phyloP scores from a whole-genome alignment of 2,329 filamentous ascomycete species.

The Amylocarpus encephaloides region DNA sequence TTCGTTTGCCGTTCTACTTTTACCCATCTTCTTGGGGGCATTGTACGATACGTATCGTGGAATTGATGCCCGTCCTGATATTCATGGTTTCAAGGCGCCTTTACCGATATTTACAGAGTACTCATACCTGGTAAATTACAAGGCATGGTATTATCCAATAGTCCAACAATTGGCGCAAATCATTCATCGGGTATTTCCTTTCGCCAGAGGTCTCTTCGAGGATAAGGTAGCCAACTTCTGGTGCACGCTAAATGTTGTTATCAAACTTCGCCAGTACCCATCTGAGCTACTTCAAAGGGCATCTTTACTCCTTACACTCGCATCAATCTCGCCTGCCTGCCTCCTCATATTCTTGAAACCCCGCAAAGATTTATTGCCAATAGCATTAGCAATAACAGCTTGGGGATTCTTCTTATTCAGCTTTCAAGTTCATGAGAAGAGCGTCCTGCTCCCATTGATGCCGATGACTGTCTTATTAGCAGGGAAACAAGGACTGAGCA shows the following conservation, averaged over 20 bases:
- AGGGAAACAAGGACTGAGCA: slow-evolving; percentile 68
- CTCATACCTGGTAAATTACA: slow-evolving; percentile 51
- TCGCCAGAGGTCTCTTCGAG: slow-evolving; percentile 91
- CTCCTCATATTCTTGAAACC: slow-evolving; percentile 73
- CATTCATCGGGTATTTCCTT: slow-evolving; percentile 90
- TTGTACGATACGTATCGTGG: slow-evolving; percentile 61
- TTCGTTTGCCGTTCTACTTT: slow-evolving; percentile 68
- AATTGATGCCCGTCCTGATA: slow-evolving; percentile 49
- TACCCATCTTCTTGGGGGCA: slow-evolving; percentile 68
- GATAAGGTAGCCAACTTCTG: slow-evolving; percentile 99
- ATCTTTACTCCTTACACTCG: slow-evolving; percentile 68
- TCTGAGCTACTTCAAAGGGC: slow-evolving; percentile 65
- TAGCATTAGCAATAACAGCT: slow-evolving; percentile 74
- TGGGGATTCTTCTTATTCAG: slow-evolving; percentile 98
- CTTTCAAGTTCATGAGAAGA: slow-evolving; percentile 98
- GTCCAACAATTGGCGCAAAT: slow-evolving; percentile 76
- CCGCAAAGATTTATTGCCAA: slow-evolving; percentile 67
- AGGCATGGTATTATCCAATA: slow-evolving; percentile 66
- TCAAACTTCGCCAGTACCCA: slow-evolving; percentile 78
- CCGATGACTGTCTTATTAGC: slow-evolving; percentile 88
- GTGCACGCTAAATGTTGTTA: slow-evolving; percentile 83
- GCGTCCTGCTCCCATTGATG: slow-evolving; percentile 81
- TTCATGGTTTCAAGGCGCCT: slow-evolving; percentile 53
- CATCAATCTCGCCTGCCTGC: slow-evolving; percentile 73
- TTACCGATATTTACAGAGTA: slow-evolving; percentile 57